Evolutionary conservation across 2,329 filamentous ascomycete species (phyloP).

Genomic region (Colletotrichum acutatum): DNA sequence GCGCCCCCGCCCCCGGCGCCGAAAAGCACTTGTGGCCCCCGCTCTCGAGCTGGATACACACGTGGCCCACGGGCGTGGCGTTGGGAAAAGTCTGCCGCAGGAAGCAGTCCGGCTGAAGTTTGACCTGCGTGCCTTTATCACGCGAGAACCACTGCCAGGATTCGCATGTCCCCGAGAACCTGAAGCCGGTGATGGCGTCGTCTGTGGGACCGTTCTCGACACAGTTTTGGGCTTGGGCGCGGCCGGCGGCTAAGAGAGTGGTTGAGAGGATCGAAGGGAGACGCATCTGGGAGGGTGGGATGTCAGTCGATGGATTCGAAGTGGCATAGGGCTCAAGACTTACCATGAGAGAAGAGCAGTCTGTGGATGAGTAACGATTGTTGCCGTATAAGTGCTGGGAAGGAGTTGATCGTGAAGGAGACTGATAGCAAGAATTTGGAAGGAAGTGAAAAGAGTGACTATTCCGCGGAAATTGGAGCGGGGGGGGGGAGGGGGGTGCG

Average conservation of each 20-base stretch:
- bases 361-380: too few species aligned
- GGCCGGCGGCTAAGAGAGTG: not conserved
- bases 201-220: not conserved
- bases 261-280: not conserved
- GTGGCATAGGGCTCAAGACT: not conserved
- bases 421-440: too few species aligned
- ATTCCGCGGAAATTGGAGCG: too few species aligned
- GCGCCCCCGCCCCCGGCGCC: not conserved
- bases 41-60: not conserved
- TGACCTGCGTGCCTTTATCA: not conserved
- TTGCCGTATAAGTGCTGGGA: too few species aligned
- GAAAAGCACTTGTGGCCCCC: not conserved
- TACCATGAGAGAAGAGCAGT: not conserved
- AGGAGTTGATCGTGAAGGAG: too few species aligned
- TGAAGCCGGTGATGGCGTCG: conserved; percentile 2
- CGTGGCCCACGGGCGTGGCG: not conserved
- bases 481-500: too few species aligned
- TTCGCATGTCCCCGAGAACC: not conserved
- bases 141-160: not conserved
- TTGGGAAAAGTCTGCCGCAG: conserved; percentile 4
- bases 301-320: not conserved
- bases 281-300: not conserved
- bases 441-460: too few species aligned
- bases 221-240: not conserved
- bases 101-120: conserved; percentile 2